phyloP scores from a whole-genome alignment of 345 rosid genomes.

The Ceriops tagal region DNA sequence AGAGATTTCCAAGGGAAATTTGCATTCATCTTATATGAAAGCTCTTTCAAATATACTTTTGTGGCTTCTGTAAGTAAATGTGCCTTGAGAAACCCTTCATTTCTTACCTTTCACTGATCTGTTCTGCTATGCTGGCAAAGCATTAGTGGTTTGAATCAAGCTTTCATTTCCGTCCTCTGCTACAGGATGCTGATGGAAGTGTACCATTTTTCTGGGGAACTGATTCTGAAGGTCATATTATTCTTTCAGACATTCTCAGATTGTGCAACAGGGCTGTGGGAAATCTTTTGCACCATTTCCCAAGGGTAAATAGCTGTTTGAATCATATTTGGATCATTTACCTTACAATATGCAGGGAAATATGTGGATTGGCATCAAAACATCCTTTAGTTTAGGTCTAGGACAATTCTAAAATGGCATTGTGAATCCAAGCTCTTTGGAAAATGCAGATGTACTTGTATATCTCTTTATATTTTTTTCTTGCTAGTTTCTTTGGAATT shows the following conservation, averaged over 20 bases:
- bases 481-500: too few relatives aligned
- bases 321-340: background rate
- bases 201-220: constrained; percentile 88
- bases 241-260: constrained; percentile 60
- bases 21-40: constrained; percentile 67
- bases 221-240: constrained; percentile 73
- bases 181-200: constrained; percentile 81
- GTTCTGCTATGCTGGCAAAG: background rate
- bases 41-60: constrained; percentile 53
- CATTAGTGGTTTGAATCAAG: background rate
- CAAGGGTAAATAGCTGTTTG: constrained; percentile 47
- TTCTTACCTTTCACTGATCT: background rate
- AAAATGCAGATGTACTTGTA: too few relatives aligned
- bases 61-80: constrained; percentile 59
- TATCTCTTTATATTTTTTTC: too few relatives aligned
- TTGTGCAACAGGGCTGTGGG: constrained; percentile 77
- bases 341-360: background rate
- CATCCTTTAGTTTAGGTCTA: background rate
- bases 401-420: background rate
- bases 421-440: too few relatives aligned
- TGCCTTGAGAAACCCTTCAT: background rate
- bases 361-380: background rate
- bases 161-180: constrained; percentile 3
- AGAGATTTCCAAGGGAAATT: constrained; percentile 76
- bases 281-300: constrained; percentile 96